Percentiles rank a stretch among this genome's conserved stretches.
These are phyloP conservation scores for Lactarius tabidus DNA, from an alignment of 768 basidiomycete genomes.

Conservation along the genomic window DNA sequence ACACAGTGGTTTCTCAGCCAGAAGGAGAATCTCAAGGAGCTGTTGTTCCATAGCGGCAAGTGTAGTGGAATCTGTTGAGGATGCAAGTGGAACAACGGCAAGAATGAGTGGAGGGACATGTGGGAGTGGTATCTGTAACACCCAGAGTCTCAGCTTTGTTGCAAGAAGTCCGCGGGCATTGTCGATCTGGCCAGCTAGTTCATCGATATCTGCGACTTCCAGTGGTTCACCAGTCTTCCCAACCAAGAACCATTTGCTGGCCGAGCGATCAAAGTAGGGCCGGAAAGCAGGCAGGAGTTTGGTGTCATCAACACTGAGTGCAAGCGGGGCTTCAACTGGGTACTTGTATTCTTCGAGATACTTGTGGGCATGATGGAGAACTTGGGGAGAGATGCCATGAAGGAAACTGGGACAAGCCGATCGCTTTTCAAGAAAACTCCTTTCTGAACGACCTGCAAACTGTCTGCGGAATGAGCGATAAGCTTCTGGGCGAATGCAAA, in stretches of 20 bases:
- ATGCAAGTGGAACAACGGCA: slow-evolving; percentile 33
- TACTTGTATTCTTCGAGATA: slow-evolving; percentile 26
- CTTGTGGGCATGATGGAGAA: slow-evolving; percentile 25
- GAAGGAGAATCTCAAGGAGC: slow-evolving; percentile 31
- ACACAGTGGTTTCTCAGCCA: slow-evolving; percentile 18
- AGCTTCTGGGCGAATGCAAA: slow-evolving; percentile 30
- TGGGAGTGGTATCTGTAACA: slow-evolving; percentile 32
- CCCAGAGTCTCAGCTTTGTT: slow-evolving; percentile 37
- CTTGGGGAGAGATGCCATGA: slow-evolving; percentile 25
- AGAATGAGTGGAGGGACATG: slow-evolving; percentile 37
- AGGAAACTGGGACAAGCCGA: slow-evolving; percentile 28
- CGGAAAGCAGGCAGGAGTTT: slow-evolving; percentile 32
- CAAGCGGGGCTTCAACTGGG: slow-evolving; percentile 27
- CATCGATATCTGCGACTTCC: slow-evolving; percentile 28
- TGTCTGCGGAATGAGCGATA: slow-evolving; percentile 29
- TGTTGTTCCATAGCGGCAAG: slow-evolving; percentile 21
- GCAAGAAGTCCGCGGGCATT: slow-evolving; percentile 24
- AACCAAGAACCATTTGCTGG: slow-evolving; percentile 29
- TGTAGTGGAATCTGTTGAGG: slow-evolving; percentile 23
- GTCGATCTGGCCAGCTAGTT: slow-evolving; percentile 21
- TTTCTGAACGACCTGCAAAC: slow-evolving; percentile 23
- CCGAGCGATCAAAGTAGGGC: slow-evolving; percentile 28
- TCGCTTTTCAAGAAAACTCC: slow-evolving; percentile 26
- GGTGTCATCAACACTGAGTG: slow-evolving; percentile 37
- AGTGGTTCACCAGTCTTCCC: slow-evolving; percentile 29